Evolutionary conservation across 257 asterid genomes (phyloP).

Genomic region (Thymus mandschuricus): DNA sequence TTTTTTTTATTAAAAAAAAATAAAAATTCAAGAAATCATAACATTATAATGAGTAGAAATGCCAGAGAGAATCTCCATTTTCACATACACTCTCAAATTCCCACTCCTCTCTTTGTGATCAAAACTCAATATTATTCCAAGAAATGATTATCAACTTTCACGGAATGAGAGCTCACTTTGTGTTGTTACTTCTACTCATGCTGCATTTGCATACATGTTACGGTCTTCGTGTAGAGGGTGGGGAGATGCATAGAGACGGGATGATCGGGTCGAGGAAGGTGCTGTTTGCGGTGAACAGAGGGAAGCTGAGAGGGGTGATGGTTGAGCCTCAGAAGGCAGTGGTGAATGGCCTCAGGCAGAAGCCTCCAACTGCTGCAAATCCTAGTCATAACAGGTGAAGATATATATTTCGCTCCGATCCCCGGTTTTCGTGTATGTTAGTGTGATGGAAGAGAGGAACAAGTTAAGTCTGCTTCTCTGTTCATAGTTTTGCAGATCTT

Average conservation of each 20-base stretch:
- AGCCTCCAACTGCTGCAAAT: slow-evolving; percentile 58
- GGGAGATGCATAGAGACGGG: not conserved
- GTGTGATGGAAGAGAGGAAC: slow-evolving; percentile 22
- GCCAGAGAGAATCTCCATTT: not conserved
- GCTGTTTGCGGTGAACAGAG: slow-evolving; percentile 35
- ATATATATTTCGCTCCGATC: not conserved
- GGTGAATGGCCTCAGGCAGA: slow-evolving; percentile 44
- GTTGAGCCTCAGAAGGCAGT: slow-evolving; percentile 51
- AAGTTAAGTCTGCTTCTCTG: slow-evolving; percentile 17
- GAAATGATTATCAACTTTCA: slow-evolving; percentile 26
- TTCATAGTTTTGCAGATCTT: slow-evolving; percentile 27
- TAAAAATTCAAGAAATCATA: not conserved
- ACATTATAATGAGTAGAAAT: slow-evolving; percentile 21
- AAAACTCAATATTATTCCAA: not conserved
- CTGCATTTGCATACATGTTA: slow-evolving; percentile 27
- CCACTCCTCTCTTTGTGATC: too few relatives aligned
- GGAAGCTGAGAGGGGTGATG: slow-evolving; percentile 37
- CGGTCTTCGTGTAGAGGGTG: not conserved
- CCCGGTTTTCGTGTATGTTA: slow-evolving; percentile 1
- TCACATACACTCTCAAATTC: not conserved
- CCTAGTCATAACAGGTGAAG: slow-evolving; percentile 52
- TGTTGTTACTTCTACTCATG: slow-evolving; percentile 24
- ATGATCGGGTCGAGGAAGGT: slow-evolving; percentile 42
- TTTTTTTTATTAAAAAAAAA: not conserved
- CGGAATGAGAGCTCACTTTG: slow-evolving; percentile 14